phyloP scores from a whole-genome alignment of 2,329 filamentous ascomycete genomes.

The Talaromyces sp. region DNA sequence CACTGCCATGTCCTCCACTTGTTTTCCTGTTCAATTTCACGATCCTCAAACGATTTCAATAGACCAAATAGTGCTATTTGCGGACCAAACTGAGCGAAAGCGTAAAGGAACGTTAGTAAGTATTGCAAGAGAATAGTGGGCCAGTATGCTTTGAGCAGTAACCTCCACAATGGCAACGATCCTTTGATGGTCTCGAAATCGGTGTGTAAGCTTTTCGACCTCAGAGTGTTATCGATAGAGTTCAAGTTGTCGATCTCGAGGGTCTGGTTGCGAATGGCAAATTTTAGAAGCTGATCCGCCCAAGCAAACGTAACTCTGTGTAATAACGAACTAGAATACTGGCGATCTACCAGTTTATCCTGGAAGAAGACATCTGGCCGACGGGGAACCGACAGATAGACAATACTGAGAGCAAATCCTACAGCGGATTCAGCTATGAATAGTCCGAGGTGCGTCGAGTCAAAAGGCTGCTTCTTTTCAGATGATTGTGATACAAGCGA shows the following conservation, averaged over 20 bases:
- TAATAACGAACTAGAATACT: conserved; percentile 56
- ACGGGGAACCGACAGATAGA: conserved; percentile 55
- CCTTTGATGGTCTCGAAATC: conserved; percentile 32
- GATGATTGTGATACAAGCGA: conserved; percentile 22
- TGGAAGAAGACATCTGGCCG: conserved; percentile 60
- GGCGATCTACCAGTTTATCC: conserved; percentile 54
- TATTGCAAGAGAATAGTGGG: conserved; percentile 53
- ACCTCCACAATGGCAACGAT: conserved; percentile 50
- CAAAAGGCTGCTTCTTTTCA: background rate
- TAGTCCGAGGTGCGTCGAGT: conserved; percentile 36
- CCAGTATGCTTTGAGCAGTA: conserved; percentile 55
- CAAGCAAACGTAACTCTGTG: conserved; percentile 62
- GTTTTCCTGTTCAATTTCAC: conserved; percentile 42
- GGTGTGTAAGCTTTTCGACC: conserved; percentile 50
- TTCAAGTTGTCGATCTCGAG: conserved; percentile 60
- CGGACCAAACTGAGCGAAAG: conserved; percentile 58
- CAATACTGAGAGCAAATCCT: conserved; percentile 21
- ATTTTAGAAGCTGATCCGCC: conserved; percentile 49
- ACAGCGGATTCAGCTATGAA: conserved; percentile 45
- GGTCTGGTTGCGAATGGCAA: conserved; percentile 53
- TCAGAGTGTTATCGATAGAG: conserved; percentile 50
- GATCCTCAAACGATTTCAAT: conserved; percentile 57
- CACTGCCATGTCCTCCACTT: conserved; percentile 57
- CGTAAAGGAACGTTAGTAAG: conserved; percentile 47
- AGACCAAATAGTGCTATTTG: conserved; percentile 63